A percentile compares a stretch with the other conserved stretches of the same genome.
phyloP scores from a whole-genome alignment of 352 stramenopile species.

The Phytophthora aleatoria region DNA sequence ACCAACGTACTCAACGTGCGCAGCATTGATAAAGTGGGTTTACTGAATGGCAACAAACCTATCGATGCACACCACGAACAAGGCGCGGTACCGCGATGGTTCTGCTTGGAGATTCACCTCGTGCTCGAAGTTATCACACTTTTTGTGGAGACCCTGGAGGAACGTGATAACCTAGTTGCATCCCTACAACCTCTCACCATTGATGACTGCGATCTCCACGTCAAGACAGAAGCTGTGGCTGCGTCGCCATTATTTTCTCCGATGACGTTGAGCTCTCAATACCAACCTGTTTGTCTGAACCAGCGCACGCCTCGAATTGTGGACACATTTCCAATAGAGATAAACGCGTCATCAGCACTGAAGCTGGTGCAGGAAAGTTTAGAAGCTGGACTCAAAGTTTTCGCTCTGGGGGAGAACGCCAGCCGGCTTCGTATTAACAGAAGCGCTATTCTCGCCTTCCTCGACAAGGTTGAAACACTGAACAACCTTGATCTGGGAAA shows the following conservation, averaged over 20 bases:
- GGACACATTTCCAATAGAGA: neutral
- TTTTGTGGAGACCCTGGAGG: slow-evolving; percentile 50
- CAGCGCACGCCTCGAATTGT: slow-evolving; percentile 42
- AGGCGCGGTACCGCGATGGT: slow-evolving; percentile 40
- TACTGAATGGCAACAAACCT: slow-evolving; percentile 25
- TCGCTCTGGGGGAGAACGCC: slow-evolving; percentile 27
- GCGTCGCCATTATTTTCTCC: slow-evolving; percentile 17
- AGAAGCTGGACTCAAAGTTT: slow-evolving; percentile 37
- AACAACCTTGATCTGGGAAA: slow-evolving; percentile 44
- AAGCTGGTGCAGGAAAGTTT: slow-evolving; percentile 33
- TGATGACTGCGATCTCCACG: slow-evolving; percentile 18
- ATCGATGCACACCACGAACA: slow-evolving; percentile 10
- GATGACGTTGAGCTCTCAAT: slow-evolving; percentile 34
- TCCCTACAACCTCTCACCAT: slow-evolving; percentile 28
- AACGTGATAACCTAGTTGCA: slow-evolving; percentile 29
- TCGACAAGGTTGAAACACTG: slow-evolving; percentile 57
- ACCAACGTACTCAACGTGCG: slow-evolving; percentile 53
- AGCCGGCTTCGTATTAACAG: slow-evolving; percentile 20
- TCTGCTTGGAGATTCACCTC: slow-evolving; percentile 61
- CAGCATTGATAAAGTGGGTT: slow-evolving; percentile 28
- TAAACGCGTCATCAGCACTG: neutral
- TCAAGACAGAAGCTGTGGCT: slow-evolving; percentile 21
- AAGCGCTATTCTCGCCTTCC: slow-evolving; percentile 43
- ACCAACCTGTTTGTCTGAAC: slow-evolving; percentile 59
- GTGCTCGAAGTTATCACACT: slow-evolving; percentile 60